A percentile compares a stretch with the other conserved stretches of the same genome.
phyloP scores from a whole-genome alignment of 2,329 filamentous ascomycete genomes.

The Nakataea oryzae region DNA sequence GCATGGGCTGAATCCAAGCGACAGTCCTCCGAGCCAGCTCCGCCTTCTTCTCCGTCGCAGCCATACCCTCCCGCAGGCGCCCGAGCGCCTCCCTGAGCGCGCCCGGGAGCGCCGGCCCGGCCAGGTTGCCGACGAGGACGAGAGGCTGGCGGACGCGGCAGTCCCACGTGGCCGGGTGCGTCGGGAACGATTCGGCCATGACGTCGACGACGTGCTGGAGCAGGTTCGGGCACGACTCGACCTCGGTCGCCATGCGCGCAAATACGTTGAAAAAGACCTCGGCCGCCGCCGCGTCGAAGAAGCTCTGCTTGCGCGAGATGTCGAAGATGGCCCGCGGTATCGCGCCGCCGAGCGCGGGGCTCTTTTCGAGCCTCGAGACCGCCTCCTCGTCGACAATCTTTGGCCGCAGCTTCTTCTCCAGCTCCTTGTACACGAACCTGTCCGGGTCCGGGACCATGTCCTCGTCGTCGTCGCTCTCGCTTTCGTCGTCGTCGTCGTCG shows the following conservation, averaged over 20 bases:
- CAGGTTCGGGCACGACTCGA: conserved; percentile 56
- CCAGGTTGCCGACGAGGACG: conserved; percentile 39
- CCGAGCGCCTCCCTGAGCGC: conserved; percentile 57
- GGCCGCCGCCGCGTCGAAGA: conserved; percentile 54
- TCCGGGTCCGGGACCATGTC: conserved; percentile 34
- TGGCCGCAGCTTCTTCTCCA: conserved; percentile 19
- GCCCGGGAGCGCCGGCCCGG: conserved; percentile 30
- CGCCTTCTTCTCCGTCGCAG: conserved; percentile 34
- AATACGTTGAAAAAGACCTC: conserved; percentile 77
- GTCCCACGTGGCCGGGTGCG: conserved; percentile 52
- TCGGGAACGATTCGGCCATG: conserved; percentile 49
- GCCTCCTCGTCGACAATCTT: conserved; percentile 36
- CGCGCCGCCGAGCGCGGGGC: conserved; percentile 81
- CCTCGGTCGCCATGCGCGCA: conserved; percentile 48
- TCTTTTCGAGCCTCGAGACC: conserved; percentile 49
- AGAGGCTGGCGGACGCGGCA: conserved; percentile 65
- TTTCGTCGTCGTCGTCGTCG: conserved; percentile 34
- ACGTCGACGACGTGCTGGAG: conserved; percentile 62
- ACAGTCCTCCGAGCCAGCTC: conserved; percentile 36
- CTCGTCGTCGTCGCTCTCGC: conserved; percentile 38
- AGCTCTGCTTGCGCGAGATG: conserved; percentile 67
- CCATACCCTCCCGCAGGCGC: conserved; percentile 42
- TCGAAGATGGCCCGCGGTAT: conserved; percentile 92
- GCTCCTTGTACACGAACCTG: conserved; percentile 8
- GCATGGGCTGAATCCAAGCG: conserved; percentile 43